Base-by-base conservation (phyloP, 108 stramenopile species). In the Poteriospumella lacustris region DNA sequence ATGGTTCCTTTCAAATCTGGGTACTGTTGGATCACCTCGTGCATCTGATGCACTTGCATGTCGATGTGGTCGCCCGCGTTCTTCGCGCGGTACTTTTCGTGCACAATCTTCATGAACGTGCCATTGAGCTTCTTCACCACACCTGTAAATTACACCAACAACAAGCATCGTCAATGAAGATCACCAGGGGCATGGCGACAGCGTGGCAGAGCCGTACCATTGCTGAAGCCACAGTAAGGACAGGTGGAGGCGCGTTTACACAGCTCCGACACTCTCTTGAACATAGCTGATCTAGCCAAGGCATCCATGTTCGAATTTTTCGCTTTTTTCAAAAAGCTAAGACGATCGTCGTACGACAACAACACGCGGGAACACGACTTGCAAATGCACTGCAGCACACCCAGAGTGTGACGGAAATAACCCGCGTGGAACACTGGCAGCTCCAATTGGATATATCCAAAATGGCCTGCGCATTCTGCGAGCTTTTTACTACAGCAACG, bases 381-480 rank as follows among this genome's bases (percentile, higher is more conserved):
- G 86, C 97, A 99, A 42, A 97, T 92, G 84, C 95, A 93, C 83
- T 96, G 95, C 59, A 97, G 83, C 0, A 94, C 59, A 31, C 87
- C 85, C 31, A 96, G 84, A 5, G 92, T 96, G 79, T 95, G 94
- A 76, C 94, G 94, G 76, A 97, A 86, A 83, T 92, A 99, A 1
- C 97, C 97, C 68, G 96, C 94, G 86, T 99, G 96, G 81, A 96
- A 99, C 68, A 95, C 94, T 0, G 97, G 97, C 58, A 99, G 87
- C 9, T 93, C 91, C 39, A 99, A 80, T 42, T 89, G 85, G 76
- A 99, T 94, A 85, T 94, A 92, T 0, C 96, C 97, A 81, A 87
- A 99, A 78, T 96, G 95, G 1, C 97, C 97, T 0, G 95, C 94
- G 83, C 96, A 96, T 82, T 96, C 95, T 34, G 87, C 89, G 68